phyloP scores from a whole-genome alignment of 352 stramenopile species.

The Globisporangium iwayamae region DNA sequence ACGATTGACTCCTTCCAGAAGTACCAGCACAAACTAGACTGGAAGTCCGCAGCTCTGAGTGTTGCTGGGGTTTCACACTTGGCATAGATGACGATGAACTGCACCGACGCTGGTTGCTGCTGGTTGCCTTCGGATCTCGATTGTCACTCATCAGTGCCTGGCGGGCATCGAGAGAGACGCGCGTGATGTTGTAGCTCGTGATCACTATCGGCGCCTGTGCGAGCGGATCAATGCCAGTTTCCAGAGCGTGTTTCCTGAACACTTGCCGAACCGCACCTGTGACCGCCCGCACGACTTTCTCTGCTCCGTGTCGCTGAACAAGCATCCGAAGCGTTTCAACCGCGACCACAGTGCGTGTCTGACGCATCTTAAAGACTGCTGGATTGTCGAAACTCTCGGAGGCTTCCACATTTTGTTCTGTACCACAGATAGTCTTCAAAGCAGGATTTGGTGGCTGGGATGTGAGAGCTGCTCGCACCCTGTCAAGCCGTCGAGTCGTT shows the following conservation, averaged over 20 bases:
- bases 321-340: slow-evolving; percentile 18
- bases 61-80: neutral
- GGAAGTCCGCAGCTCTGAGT: neutral
- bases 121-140: neutral
- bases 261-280: slow-evolving; percentile 7
- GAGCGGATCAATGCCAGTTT: slow-evolving; percentile 13
- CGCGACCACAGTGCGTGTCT: slow-evolving; percentile 13
- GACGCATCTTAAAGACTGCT: slow-evolving; percentile 10
- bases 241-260: slow-evolving; percentile 12
- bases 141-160: neutral
- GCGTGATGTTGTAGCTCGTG: slow-evolving; percentile 18
- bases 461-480: slow-evolving; percentile 10
- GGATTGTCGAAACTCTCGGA: no score
- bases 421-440: neutral
- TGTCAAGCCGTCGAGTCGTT: neutral
- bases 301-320: slow-evolving; percentile 8
- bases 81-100: neutral
- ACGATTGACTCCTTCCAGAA: neutral
- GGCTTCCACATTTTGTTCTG: neutral
- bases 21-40: neutral
- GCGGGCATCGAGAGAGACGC: slow-evolving; percentile 5
- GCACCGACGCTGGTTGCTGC: neutral
- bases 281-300: slow-evolving; percentile 1
- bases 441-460: neutral
- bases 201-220: slow-evolving; percentile 5